phyloP scores from a whole-genome alignment of 192 early-diverging fungal species.

The Entophlyctis luteolus region DNA sequence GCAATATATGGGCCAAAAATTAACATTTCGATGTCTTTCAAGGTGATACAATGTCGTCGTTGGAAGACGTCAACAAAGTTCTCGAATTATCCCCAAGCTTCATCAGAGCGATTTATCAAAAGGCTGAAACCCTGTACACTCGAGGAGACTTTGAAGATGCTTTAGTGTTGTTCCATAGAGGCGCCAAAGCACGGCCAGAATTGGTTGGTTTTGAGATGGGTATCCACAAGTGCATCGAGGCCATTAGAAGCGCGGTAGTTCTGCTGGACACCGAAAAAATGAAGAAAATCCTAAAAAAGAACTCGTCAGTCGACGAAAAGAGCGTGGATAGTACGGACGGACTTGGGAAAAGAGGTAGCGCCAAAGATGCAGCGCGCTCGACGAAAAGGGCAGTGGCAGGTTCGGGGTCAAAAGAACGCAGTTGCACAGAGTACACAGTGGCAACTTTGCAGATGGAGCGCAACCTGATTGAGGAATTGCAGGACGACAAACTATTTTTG shows the following conservation, averaged over 20 bases:
- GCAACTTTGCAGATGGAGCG: conserved; percentile 25
- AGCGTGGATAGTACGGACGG: background rate
- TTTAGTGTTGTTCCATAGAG: conserved; percentile 45
- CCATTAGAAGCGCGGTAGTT: conserved; percentile 38
- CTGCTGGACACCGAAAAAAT: conserved; percentile 21
- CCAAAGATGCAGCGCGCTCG: background rate
- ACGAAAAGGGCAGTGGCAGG: background rate
- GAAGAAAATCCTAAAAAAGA: background rate
- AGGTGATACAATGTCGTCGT: conserved; percentile 33
- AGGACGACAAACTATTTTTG: conserved; percentile 43
- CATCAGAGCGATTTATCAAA: conserved; percentile 44
- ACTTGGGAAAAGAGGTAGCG: background rate
- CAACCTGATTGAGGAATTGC: conserved; percentile 47
- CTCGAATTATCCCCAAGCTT: conserved; percentile 29
- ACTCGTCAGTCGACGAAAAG: background rate
- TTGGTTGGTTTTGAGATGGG: conserved; percentile 41
- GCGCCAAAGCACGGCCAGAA: conserved; percentile 39
- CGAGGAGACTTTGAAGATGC: conserved; percentile 47
- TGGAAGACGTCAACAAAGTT: conserved; percentile 35
- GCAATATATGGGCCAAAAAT: no score
- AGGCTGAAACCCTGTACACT: conserved; percentile 48
- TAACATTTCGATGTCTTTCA: no score
- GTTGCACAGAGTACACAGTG: background rate
- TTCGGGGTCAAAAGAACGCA: background rate
- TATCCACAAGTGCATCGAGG: conserved; percentile 46